phyloP scores from a whole-genome alignment of 768 basidiomycete genomes.

The Amanita polypyramis region DNA sequence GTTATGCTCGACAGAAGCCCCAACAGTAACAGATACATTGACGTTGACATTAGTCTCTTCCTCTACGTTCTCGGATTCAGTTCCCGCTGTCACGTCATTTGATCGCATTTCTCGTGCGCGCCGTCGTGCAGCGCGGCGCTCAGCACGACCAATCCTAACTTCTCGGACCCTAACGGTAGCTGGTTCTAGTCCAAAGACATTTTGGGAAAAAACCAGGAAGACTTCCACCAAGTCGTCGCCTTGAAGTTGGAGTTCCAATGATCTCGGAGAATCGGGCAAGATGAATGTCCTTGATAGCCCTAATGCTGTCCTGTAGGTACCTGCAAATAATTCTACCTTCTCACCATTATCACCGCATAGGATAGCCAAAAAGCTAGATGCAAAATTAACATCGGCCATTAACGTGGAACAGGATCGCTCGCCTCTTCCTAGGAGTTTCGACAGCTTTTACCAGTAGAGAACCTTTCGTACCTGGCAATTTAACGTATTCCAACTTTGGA shows the following conservation, averaged over 20 bases:
- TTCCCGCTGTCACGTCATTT: constrained; percentile 33
- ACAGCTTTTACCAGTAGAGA: constrained; percentile 77
- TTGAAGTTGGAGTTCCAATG: constrained; percentile 79
- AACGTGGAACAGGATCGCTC: constrained; percentile 9
- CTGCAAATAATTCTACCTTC: constrained; percentile 89
- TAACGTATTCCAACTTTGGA: constrained; percentile 85
- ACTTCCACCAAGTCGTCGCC: constrained; percentile 91
- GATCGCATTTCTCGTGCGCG: constrained; percentile 60
- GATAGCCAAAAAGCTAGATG: constrained; percentile 75
- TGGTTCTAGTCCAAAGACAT: constrained; percentile 86
- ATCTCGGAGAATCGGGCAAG: constrained; percentile 81
- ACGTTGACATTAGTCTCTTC: constrained; percentile 54
- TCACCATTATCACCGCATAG: constrained; percentile 88
- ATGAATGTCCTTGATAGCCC: constrained; percentile 90
- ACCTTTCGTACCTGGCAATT: constrained; percentile 85
- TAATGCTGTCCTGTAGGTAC: constrained; percentile 82
- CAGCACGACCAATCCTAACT: constrained; percentile 82
- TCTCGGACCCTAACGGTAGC: constrained; percentile 92
- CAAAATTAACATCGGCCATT: not conserved
- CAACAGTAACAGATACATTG: constrained; percentile 44
- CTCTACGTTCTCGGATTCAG: constrained; percentile 30
- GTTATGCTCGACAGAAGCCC: constrained; percentile 27
- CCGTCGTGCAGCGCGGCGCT: constrained; percentile 75
- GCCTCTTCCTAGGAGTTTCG: constrained; percentile 88
- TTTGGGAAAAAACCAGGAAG: constrained; percentile 84